A percentile compares a stretch with the other conserved stretches of the same genome.
These are phyloP conservation scores for Picea mariana DNA, from an alignment of 83 land plant genomes.

Conservation along the genomic window DNA sequence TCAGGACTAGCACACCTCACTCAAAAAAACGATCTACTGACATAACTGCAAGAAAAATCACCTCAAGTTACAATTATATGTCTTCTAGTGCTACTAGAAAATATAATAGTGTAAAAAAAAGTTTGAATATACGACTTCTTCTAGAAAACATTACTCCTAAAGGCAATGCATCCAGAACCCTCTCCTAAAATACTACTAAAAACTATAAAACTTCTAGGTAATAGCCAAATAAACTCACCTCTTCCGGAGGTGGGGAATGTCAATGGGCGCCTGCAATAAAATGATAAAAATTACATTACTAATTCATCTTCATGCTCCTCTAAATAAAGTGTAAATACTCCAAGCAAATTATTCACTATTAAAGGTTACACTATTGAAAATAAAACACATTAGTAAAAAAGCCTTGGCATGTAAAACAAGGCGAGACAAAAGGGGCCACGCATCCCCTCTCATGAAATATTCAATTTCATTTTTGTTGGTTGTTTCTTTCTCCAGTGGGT, in stretches of 20 bases:
- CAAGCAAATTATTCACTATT: background rate
- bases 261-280: background rate
- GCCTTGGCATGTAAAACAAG: too few relatives aligned
- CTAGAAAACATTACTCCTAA: too few relatives aligned
- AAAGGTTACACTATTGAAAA: too few relatives aligned
- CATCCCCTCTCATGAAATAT: too few relatives aligned
- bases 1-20: conserved; percentile 48
- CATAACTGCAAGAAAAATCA: conserved; percentile 4
- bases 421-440: too few relatives aligned
- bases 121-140: too few relatives aligned
- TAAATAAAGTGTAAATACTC: background rate
- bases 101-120: too few relatives aligned
- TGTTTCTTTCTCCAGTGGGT: too few relatives aligned
- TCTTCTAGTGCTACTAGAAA: too few relatives aligned
- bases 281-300: background rate
- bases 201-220: background rate
- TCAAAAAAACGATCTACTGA: conserved; percentile 21
- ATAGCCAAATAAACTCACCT: background rate
- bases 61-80: too few relatives aligned
- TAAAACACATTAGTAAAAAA: too few relatives aligned
- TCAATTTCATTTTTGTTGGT: too few relatives aligned
- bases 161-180: background rate
- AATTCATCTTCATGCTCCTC: background rate
- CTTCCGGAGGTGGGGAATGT: background rate
- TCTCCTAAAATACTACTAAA: background rate